A percentile compares a stretch with the other conserved stretches of the same genome.
Evolutionary conservation across 2,329 filamentous ascomycete species (phyloP).

Genomic region (Fusarium drepaniforme): DNA sequence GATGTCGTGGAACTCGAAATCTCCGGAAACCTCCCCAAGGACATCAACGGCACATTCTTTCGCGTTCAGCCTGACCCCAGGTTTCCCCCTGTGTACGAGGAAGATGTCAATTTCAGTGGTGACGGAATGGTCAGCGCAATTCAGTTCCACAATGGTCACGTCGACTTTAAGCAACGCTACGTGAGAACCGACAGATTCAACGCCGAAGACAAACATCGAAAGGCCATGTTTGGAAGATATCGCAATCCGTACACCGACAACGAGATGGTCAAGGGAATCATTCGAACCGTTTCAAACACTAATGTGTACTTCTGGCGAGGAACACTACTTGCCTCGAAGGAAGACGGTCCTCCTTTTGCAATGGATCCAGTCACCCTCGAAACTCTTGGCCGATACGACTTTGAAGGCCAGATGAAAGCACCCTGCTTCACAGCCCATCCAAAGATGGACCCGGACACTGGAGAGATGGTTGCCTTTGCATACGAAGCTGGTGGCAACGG

Average conservation of each 20-base stretch:
- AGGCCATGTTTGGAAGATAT: constrained; percentile 23
- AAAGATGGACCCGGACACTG: constrained; percentile 7
- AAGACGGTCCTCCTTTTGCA: constrained; percentile 11
- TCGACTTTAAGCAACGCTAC: constrained; percentile 19
- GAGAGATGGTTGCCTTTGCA: constrained; percentile 6
- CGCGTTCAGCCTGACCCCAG: constrained; percentile 24
- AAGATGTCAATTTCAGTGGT: constrained; percentile 29
- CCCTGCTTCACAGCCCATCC: constrained; percentile 22
- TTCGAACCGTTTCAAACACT: constrained; percentile 22
- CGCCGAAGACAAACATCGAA: neutral
- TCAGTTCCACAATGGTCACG: constrained; percentile 2
- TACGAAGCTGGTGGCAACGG: constrained; percentile 19
- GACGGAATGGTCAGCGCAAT: constrained; percentile 25
- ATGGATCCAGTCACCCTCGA: constrained; percentile 24
- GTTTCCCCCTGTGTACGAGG: constrained; percentile 17
- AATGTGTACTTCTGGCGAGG: constrained; percentile 19
- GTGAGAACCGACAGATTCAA: constrained; percentile 14
- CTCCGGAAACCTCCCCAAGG: constrained; percentile 1
- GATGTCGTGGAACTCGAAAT: constrained; percentile 10
- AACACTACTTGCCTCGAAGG: constrained; percentile 17
- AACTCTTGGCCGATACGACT: constrained; percentile 7
- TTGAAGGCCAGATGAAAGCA: constrained; percentile 13
- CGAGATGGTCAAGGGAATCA: constrained; percentile 6
- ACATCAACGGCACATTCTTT: constrained; percentile 31
- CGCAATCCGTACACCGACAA: constrained; percentile 21